phyloP scores from a whole-genome alignment of 345 rosid species.

The Carallia brachiata region DNA sequence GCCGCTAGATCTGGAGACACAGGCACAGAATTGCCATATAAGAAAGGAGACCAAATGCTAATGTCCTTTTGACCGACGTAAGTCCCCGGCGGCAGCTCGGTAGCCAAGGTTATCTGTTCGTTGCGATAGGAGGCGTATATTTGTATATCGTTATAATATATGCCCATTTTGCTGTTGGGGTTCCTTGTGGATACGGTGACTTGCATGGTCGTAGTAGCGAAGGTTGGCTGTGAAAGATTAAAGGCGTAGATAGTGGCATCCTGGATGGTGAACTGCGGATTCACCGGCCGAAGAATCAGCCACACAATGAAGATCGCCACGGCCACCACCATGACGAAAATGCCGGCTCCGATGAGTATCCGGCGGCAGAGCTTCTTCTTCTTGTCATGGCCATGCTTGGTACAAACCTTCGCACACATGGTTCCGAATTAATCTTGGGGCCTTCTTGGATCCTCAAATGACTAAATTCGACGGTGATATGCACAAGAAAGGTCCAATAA shows the following conservation, averaged over 20 bases:
- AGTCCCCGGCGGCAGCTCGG: conserved; percentile 41
- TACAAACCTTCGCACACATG: not conserved
- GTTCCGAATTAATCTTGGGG: not conserved
- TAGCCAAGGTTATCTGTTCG: conserved; percentile 62
- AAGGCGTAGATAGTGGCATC: conserved; percentile 63
- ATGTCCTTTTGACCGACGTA: conserved; percentile 64
- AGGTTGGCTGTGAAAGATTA: conserved; percentile 45
- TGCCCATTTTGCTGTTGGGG: conserved; percentile 59
- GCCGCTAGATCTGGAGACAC: conserved; percentile 37
- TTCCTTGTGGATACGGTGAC: conserved; percentile 62
- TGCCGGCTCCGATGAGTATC: conserved; percentile 15
- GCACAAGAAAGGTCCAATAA: not conserved
- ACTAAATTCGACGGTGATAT: not conserved
- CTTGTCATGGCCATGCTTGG: not conserved
- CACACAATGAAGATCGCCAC: conserved; percentile 46
- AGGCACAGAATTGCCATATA: conserved; percentile 51
- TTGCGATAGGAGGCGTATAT: conserved; percentile 59
- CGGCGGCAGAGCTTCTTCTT: conserved; percentile 2
- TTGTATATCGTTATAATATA: conserved; percentile 54
- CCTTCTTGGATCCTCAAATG: too few species aligned
- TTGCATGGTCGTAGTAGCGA: conserved; percentile 48
- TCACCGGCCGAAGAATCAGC: conserved; percentile 55
- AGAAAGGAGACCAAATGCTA: conserved; percentile 66
- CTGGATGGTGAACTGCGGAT: conserved; percentile 60
- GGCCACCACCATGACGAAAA: conserved; percentile 16